A percentile compares a stretch with the other conserved stretches of the same genome.
Conservation (phyloP, 2,329 filamentous ascomycete species). For the Teratosphaeria epicoccoides region DNA sequence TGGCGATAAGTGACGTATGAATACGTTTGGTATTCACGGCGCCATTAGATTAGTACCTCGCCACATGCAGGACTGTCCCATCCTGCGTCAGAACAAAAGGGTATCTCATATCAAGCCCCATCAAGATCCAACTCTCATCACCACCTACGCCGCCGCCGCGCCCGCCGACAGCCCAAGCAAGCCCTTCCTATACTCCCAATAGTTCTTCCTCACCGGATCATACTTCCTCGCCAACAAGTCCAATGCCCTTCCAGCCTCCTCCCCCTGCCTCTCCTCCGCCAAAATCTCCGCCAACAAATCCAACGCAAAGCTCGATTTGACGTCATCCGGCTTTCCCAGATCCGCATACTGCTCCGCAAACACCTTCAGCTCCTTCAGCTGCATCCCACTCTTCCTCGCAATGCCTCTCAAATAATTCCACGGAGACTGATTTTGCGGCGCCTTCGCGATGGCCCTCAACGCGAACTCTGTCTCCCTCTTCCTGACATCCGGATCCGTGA, state of each 20-base stretch:
- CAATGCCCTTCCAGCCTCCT: conserved; percentile 59
- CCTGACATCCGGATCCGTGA: conserved; percentile 44
- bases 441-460: conserved; percentile 60
- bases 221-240: conserved; percentile 69
- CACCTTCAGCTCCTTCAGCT: conserved; percentile 39
- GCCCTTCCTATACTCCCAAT: conserved; percentile 71
- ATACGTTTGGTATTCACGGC: too few species aligned
- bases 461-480: conserved; percentile 62
- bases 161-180: conserved; percentile 26
- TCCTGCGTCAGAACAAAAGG: too few species aligned
- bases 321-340: conserved; percentile 38
- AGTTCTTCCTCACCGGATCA: conserved; percentile 82
- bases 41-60: too few species aligned
- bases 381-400: conserved; percentile 52
- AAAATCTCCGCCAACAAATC: conserved; percentile 64
- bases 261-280: conserved; percentile 38
- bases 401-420: conserved; percentile 88
- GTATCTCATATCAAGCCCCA: too few species aligned
- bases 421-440: conserved; percentile 85
- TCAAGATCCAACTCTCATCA: neutral
- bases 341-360: conserved; percentile 47
- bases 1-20: too few species aligned
- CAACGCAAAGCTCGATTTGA: conserved; percentile 52
- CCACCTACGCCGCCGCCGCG: conserved; percentile 1
- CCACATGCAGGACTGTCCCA: too few species aligned